Evolutionary conservation across 495 filamentous ascomycete genomes (phyloP), one percentile per base, ranked within the genome.

Genomic region (Podospora pseudoanserina): DNA sequence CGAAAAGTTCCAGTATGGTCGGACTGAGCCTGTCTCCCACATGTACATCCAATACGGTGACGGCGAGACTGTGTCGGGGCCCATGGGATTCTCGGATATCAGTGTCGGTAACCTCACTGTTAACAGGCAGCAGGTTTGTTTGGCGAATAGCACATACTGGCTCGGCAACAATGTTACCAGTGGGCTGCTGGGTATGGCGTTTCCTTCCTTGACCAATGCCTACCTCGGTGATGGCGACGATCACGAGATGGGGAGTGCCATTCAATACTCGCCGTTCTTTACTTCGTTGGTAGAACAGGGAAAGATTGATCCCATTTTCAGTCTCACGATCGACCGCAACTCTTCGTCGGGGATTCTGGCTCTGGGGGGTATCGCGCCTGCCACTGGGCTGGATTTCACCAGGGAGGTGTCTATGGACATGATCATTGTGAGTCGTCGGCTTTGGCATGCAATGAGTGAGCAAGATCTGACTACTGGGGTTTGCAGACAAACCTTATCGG

Each of bases 121-220:
- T 49, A 70, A 73, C 26, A 78, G 79, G 15, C 88, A 91, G 73
- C 80, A 79, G 67, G 70, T 78, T 19, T 76, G 72, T 26, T 65
- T 80, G 19, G 79, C 76, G n/a, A 76, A 78, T 66, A 63, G 56
- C 20, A 76, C 79, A 9, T 77, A 72, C 67, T 80, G 79, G 79
- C 81, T 84, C 66, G 82, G 80, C 28, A 79, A 80, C 34, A 84
- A 80, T 34, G 65, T 73, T 2, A 83, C 82, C 9, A 82, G 79
- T 69, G 89, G 89, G 3, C 68, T 91, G 19, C 75, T 91, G 7
- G 89, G 89, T 2, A 79, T 92, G 26, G 86, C 81, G 0, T 91
- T 87, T 67, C 87, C 87, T 4, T 71, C 79, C 0, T 69, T 88
- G 18, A 85, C 83, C n/a, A 85, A 80, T 66, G 72, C 77, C 59